Evolutionary conservation across 345 rosid species (phyloP).

Genomic region (Lepidium sativum): DNA sequence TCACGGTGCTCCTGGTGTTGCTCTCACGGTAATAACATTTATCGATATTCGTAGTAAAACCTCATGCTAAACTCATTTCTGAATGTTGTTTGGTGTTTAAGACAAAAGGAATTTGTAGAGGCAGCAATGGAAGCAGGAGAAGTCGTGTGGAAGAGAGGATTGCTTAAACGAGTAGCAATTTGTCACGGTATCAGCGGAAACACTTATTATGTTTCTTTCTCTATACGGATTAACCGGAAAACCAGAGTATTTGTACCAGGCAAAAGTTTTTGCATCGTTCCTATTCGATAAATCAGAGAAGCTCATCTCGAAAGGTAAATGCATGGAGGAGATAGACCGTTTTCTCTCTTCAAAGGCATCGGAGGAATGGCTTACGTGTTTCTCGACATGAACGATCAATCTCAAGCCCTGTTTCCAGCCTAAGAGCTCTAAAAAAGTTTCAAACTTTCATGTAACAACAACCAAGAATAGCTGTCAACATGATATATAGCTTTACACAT

Average conservation of each 20-base stretch:
- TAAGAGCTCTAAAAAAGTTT: conserved; percentile 36
- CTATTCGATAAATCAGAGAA: conserved; percentile 42
- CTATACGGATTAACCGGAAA: conserved; percentile 43
- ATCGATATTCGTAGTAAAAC: background rate
- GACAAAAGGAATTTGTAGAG: conserved; percentile 37
- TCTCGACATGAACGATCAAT: conserved; percentile 46
- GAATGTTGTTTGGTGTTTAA: conserved; percentile 31
- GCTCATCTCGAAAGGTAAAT: conserved; percentile 47
- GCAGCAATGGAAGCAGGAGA: conserved; percentile 58
- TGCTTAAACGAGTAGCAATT: conserved; percentile 60
- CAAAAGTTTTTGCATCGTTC: conserved; percentile 59
- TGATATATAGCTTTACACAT: conserved; percentile 11
- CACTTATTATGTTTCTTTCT: conserved; percentile 48
- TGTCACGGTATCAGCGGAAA: conserved; percentile 72
- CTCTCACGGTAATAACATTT: conserved; percentile 43
- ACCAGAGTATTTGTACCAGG: conserved; percentile 37
- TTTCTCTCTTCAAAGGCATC: conserved; percentile 55
- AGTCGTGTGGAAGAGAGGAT: conserved; percentile 57
- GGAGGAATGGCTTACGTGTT: conserved; percentile 62
- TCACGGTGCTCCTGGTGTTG: conserved; percentile 69
- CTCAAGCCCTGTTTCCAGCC: conserved; percentile 50
- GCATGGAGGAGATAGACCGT: conserved; percentile 55
- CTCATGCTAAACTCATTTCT: background rate
- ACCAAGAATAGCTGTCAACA: background rate
- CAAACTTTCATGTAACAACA: background rate